Base-by-base conservation (phyloP, 371 early-diverging fungal species). In the Smittium culicis region DNA sequence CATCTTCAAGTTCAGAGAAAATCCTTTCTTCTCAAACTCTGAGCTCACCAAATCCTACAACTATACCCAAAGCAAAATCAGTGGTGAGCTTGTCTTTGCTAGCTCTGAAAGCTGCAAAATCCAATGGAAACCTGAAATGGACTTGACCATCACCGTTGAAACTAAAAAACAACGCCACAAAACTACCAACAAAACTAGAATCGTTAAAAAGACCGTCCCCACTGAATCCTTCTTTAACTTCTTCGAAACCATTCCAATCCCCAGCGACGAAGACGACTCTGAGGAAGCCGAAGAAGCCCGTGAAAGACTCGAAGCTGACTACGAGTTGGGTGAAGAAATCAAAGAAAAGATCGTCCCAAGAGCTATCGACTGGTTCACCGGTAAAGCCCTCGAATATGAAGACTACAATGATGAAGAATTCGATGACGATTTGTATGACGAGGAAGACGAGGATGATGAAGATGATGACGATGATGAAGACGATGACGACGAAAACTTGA, bases 331-430 rank as follows among this genome's bases (percentile, higher is more conserved):
- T 45, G 97, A 98, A 75, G 86, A 91, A 74, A 85, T 98, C 81
- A 96, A 94, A 82, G 94, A 94, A 67, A 90, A 89, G 76, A 76
- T 98, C 68, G 86, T 98, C 67, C 95, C 98, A 67, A 86, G 86
- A 72, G 98, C 98, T 68, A 80, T 98, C 66, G 92, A 94, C 79
- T 98, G 94, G 90, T 98, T 95, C 82, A 96, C 97, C 25, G 98
- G 98, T 72, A 88, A 90, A 79, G 96, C 98, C 58, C 82, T 94
- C 54, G 88, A 86, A 66, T 79, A 86, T 59, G 88, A 84, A 62
- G 85, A 85, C 64, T 83, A 84, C 59, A 88, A 85, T 59, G 90
- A 84, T 27, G 80, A 77, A 58, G 78, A 74, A 45, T 72, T 73
- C 69, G 79, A 81, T 64, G 81, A 83, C 66, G 83, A 81, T 61